Base-by-base conservation (phyloP, 1,284 basidiomycete genomes). In the Xerocomus amazonicus region DNA sequence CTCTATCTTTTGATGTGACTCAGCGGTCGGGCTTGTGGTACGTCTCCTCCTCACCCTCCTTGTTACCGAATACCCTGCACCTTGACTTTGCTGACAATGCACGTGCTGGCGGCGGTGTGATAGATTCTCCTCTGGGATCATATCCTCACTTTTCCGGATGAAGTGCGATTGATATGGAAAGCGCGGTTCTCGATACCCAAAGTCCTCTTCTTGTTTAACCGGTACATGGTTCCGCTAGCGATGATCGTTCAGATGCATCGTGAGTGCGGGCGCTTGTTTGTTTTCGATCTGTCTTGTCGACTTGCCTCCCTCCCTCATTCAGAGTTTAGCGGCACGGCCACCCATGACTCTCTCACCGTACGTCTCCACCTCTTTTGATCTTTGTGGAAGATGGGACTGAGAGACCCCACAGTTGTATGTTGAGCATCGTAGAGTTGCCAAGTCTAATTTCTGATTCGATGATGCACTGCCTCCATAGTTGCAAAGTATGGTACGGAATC, bases 41-140 rank as follows among this genome's bases (percentile, higher is more conserved):
- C 39, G 59, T 59, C 12, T 19, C 39, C 1, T 33, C 14, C 9
- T 42, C 33, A 6, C 28, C 33, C 13, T 8, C 36, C 29, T 16
- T 26, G 9, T 6, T n/a, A 9, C 3, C 16, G 8, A 9, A 40
- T n/a, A 14, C 16, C 5, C 19, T 37, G 36, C 36, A 19, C 19
- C 12, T 31, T 23, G 4, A 23, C 9, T 31, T 31, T 12, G 29
- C 12, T 31, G 29, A 31, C 29, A 31, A 8, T 31, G 29, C 29
- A 3, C 29, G 6, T 31, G 29, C 12, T 31, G 2, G 8, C 12
- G 29, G n/a, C 19, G 19, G 19, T 23, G 19, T 13, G 29, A 39
- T 34, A 75, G 73, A 55, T 76, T 33, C 59, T 79, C n/a, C 54
- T 79, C 28, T 79, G 76, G 57, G 75, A 80, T 52, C 74, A 79